Percentiles rank a stretch among this genome's conserved stretches.
Conservation (phyloP, 2,329 filamentous ascomycete species). For the Hypomyces perniciosus region DNA sequence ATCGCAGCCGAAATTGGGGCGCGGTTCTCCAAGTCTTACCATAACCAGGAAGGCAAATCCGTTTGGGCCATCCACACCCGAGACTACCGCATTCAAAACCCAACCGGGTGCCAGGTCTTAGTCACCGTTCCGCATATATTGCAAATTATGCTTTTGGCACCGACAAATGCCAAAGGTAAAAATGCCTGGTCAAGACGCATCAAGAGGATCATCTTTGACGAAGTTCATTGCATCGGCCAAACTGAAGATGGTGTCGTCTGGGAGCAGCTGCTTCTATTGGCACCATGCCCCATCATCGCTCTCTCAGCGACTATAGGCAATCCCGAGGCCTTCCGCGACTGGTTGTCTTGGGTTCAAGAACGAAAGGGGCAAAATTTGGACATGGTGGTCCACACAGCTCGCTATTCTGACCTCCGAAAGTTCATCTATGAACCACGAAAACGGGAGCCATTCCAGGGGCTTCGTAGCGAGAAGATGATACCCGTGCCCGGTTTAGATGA, state of each 20-base stretch:
- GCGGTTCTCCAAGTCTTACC: conserved; percentile 63
- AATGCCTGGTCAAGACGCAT: conserved; percentile 59
- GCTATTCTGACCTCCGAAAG: conserved; percentile 75
- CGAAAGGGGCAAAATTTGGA: conserved; percentile 57
- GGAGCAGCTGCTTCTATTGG: conserved; percentile 69
- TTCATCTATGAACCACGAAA: conserved; percentile 56
- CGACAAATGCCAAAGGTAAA: conserved; percentile 52
- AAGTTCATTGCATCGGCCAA: conserved; percentile 75
- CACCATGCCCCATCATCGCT: conserved; percentile 72
- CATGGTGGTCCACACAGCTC: conserved; percentile 61
- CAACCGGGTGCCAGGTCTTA: conserved; percentile 65
- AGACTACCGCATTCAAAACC: conserved; percentile 69
- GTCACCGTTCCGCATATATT: conserved; percentile 74
- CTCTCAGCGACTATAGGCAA: conserved; percentile 77
- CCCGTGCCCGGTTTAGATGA: conserved; percentile 41
- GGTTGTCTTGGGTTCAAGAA: conserved; percentile 60
- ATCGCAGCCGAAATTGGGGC: conserved; percentile 75
- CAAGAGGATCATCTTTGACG: conserved; percentile 74
- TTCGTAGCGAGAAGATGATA: conserved; percentile 37
- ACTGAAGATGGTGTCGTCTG: conserved; percentile 70
- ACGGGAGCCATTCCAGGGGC: conserved; percentile 44
- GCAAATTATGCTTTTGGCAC: conserved; percentile 68
- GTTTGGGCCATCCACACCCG: conserved; percentile 76
- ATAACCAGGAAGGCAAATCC: conserved; percentile 53
- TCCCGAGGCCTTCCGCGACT: conserved; percentile 61